Evolutionary conservation across 306 rosid genomes (phyloP).

Genomic region (Cicer cuneatum): DNA sequence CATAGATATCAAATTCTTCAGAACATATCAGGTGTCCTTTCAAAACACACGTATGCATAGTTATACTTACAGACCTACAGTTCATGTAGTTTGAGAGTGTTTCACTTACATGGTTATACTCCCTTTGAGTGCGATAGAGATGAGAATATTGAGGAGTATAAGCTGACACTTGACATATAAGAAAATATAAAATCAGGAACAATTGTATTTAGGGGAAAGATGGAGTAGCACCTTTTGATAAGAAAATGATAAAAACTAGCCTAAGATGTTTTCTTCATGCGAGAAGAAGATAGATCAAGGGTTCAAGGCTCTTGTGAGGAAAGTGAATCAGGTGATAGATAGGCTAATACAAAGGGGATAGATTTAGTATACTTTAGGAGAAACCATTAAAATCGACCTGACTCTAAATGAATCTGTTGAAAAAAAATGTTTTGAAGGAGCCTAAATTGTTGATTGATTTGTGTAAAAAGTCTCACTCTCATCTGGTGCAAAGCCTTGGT

Average conservation of each 20-base stretch:
- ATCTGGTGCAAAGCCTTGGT: constrained; percentile 4
- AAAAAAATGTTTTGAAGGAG: background rate
- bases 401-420: constrained; percentile 9
- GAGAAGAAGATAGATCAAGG: constrained; percentile 1
- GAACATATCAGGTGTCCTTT: constrained; percentile 33
- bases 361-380: constrained; percentile 19
- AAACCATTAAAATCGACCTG: constrained; percentile 16
- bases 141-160: background rate
- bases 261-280: constrained; percentile 34
- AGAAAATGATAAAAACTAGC: constrained; percentile 25
- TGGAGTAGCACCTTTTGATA: constrained; percentile 17
- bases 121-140: background rate
- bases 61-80: constrained; percentile 18
- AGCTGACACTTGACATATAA: background rate
- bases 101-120: constrained; percentile 16
- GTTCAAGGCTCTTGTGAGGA: background rate
- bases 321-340: constrained; percentile 24
- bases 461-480: background rate
- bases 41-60: constrained; percentile 10
- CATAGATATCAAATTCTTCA: constrained; percentile 32
- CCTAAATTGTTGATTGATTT: constrained; percentile 26
- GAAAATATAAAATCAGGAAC: constrained; percentile 10
- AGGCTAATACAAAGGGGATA: constrained; percentile 18
- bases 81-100: constrained; percentile 27
- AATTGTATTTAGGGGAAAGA: constrained; percentile 1